Conservation (phyloP, 768 basidiomycete genomes). For the Tulasnella sp. region DNA sequence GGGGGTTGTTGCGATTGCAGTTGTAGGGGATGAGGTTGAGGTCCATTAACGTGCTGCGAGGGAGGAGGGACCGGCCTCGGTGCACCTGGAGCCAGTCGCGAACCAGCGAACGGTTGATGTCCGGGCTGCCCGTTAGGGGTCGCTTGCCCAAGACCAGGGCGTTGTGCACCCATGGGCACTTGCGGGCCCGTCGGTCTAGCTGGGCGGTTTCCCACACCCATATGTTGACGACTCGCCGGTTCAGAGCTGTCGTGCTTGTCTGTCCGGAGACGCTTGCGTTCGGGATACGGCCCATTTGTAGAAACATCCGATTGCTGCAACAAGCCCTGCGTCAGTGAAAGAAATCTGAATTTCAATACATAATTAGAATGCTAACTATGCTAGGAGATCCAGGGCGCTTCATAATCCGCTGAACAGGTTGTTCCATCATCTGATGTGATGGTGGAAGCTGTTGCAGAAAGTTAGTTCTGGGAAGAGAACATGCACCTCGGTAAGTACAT, state of each 20-base stretch:
- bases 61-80: conserved; percentile 6
- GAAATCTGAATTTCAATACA: background rate
- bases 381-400: conserved; percentile 16
- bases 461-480: background rate
- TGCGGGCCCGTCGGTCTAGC: background rate
- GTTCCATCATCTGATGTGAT: background rate
- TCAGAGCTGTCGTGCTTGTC: background rate
- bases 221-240: background rate
- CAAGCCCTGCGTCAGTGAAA: background rate
- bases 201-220: conserved; percentile 1
- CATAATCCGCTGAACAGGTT: background rate
- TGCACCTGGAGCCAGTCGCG: background rate
- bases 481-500: background rate
- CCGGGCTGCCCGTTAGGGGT: background rate
- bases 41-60: conserved; percentile 11
- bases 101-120: conserved; percentile 8
- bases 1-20: conserved; percentile 22
- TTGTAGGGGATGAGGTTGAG: conserved; percentile 21
- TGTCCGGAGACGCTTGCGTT: conserved; percentile 4
- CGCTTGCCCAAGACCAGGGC: background rate
- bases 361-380: background rate
- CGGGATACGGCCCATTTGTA: background rate
- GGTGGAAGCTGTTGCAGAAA: background rate
- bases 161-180: background rate
- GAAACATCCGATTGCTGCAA: background rate